These are phyloP conservation scores for Kwoniella dejecticola DNA, from an alignment of 768 basidiomycete genomes.

Conservation along the genomic window DNA sequence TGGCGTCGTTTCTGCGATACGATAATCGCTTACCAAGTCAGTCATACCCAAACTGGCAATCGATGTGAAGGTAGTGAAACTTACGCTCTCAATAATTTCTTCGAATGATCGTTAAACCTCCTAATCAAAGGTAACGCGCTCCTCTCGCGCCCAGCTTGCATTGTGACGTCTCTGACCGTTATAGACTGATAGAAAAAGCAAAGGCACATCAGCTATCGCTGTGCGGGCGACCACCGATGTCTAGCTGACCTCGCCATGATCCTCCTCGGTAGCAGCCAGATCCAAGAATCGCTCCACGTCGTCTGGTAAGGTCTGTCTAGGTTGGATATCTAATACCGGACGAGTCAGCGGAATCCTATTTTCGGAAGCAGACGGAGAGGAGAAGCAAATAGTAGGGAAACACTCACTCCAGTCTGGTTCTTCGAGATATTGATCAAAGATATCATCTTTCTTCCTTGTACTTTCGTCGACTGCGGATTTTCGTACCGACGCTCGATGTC, in stretches of 20 bases:
- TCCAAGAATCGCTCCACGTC: slow-evolving; percentile 75
- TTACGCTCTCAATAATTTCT: slow-evolving; percentile 66
- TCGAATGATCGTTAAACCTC: slow-evolving; percentile 97
- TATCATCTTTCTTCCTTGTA: slow-evolving; percentile 84
- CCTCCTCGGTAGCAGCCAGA: slow-evolving; percentile 82
- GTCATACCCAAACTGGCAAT: not conserved
- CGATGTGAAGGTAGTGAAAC: not conserved
- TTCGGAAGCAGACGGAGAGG: no score
- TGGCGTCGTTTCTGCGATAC: slow-evolving; percentile 1
- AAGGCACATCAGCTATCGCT: not conserved
- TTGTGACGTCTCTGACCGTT: slow-evolving; percentile 86
- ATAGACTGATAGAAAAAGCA: slow-evolving; percentile 64
- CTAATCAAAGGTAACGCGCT: slow-evolving; percentile 88
- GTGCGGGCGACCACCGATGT: not conserved
- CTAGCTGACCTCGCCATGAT: slow-evolving; percentile 75
- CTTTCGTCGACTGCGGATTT: slow-evolving; percentile 70
- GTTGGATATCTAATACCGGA: slow-evolving; percentile 31
- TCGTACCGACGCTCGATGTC: slow-evolving; percentile 88
- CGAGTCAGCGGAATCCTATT: not conserved
- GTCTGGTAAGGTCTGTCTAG: slow-evolving; percentile 23
- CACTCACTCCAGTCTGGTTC: slow-evolving; percentile 85
- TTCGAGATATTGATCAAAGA: slow-evolving; percentile 95
- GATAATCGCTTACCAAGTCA: no score
- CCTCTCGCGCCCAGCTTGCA: slow-evolving; percentile 89
- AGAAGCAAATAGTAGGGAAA: slow-evolving; percentile 2